Evolutionary conservation across 2,329 filamentous ascomycete genomes (phyloP), one percentile per base, ranked within the genome.

Genomic region (Penicillium sp.): DNA sequence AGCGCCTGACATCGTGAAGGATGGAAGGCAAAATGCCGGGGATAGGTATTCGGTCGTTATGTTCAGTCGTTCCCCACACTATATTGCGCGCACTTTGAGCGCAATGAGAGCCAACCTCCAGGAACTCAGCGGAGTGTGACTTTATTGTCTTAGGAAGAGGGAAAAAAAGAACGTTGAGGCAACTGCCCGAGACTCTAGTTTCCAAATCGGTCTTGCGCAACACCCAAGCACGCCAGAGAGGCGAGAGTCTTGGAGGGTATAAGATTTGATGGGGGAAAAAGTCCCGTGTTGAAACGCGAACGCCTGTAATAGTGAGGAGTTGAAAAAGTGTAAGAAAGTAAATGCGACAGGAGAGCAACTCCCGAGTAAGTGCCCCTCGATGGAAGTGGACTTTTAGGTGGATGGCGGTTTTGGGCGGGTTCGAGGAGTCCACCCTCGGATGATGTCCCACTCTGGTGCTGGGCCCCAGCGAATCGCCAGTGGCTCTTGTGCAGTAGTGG

Each of bases 341-440:
- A 32, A 60, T 75, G 74, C 50, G 64, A 71, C 49, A 51, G 35
- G 13, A 45, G 52, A 57, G 47, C 52, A 49, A 46, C 54, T 48
- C 45, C 43, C 45, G 54, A 74, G 72, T 64, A 72, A 70, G 63
- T 74, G 75, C 72, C 76, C 75, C 71, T 77, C 76, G 73, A 77
- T 80, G 66, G 70, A 71, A 56, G 55, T 58, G 53, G 60, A 58
- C 54, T 59, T 58, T 49, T 53, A 55, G 51, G 54, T 59, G 53
- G 61, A 63, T 60, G 57, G 56, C 55, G 57, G 59, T 60, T 64
- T 63, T 64, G 56, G 57, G 60, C 60, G 59, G 59, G 52, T 60
- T 62, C 56, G 54, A 59, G 50, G 50, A 56, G 57, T 66, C 61
- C 60, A 65, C 63, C 61, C 59, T 68, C 63, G 64, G 64, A 65